Evolutionary conservation across 148 eudicot genomes (phyloP).

Genomic region (Dysphania ambrosioides): DNA sequence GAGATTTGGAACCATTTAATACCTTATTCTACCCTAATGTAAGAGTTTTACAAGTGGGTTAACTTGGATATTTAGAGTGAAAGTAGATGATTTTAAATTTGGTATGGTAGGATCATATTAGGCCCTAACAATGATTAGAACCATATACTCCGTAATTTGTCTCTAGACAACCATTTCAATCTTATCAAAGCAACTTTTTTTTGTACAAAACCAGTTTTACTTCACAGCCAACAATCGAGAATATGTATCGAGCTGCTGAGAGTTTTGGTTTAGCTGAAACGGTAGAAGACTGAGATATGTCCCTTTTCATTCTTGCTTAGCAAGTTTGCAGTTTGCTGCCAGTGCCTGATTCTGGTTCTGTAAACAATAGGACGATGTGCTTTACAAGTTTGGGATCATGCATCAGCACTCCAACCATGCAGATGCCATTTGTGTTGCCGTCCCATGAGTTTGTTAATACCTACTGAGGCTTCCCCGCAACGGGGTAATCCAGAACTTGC

Average conservation of each 20-base stretch:
- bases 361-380: conserved; percentile 57
- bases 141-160: no score
- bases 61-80: no score
- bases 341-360: not conserved
- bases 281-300: not conserved
- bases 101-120: no score
- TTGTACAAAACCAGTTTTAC: not conserved
- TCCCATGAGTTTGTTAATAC: conserved; percentile 72
- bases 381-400: conserved; percentile 79
- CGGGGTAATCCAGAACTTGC: conserved; percentile 45
- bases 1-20: no score
- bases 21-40: no score
- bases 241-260: not conserved
- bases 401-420: conserved; percentile 73
- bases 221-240: not conserved
- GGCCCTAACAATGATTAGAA: no score
- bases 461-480: conserved; percentile 53
- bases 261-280: not conserved
- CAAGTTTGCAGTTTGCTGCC: not conserved
- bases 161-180: no score
- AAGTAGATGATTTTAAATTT: no score
- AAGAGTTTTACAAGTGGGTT: no score
- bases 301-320: not conserved
- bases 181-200: not conserved
- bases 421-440: conserved; percentile 89